Percentiles rank a stretch among this genome's conserved stretches.
These are phyloP conservation scores for Phalaenopsis hybrid DNA, from an alignment of 116 monocot species.

Conservation along the genomic window DNA sequence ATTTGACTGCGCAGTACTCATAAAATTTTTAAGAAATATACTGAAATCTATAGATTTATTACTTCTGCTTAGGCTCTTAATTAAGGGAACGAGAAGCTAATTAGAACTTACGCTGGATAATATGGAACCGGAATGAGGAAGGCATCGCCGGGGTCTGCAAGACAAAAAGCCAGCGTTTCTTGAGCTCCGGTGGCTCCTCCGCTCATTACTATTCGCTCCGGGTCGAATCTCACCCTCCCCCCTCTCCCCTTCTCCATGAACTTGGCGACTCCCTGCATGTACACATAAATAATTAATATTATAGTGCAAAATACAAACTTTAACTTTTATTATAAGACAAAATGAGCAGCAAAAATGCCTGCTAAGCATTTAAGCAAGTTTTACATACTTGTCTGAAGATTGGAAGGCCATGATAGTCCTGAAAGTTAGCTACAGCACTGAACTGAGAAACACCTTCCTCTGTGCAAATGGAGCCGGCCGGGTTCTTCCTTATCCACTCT, in stretches of 20 bases:
- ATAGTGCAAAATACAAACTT: too few relatives aligned
- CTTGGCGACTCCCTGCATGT: slow-evolving; percentile 47
- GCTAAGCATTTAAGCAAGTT: not conserved
- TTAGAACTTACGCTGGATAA: slow-evolving; percentile 43
- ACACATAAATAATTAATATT: slow-evolving; percentile 20
- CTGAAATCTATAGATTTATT: too few relatives aligned
- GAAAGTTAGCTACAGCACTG: slow-evolving; percentile 45
- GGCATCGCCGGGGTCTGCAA: slow-evolving; percentile 64
- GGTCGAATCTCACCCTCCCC: slow-evolving; percentile 38
- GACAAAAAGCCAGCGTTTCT: slow-evolving; percentile 48
- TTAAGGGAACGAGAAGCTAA: not conserved
- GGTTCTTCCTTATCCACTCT: slow-evolving; percentile 41
- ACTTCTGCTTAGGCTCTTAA: too few relatives aligned
- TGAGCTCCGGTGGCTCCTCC: slow-evolving; percentile 68
- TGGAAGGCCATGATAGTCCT: slow-evolving; percentile 62
- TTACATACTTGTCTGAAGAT: slow-evolving; percentile 31
- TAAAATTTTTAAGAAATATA: too few relatives aligned
- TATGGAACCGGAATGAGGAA: slow-evolving; percentile 64
- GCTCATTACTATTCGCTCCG: slow-evolving; percentile 59
- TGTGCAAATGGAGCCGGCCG: slow-evolving; percentile 53
- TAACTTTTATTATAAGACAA: too few relatives aligned
- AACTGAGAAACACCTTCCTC: slow-evolving; percentile 35
- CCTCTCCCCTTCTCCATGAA: slow-evolving; percentile 72
- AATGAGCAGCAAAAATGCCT: slow-evolving; percentile 18
- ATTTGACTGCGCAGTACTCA: not conserved